Percentiles rank a stretch among this genome's conserved stretches.
phyloP scores from a whole-genome alignment of 768 basidiomycete species.

The Leccinum obscurum region DNA sequence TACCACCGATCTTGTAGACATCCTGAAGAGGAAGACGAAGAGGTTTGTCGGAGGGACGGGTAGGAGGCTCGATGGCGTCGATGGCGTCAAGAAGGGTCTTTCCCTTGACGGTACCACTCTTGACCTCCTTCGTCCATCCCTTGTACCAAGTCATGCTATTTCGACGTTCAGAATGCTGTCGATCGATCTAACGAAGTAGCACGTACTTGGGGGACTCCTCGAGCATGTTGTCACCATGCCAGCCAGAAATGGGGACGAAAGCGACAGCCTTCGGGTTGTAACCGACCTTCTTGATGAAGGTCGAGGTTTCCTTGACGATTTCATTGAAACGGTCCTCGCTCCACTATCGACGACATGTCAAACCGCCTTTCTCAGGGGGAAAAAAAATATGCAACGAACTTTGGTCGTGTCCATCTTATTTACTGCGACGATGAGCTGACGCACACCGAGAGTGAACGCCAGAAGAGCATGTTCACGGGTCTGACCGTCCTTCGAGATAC shows the following conservation, averaged over 20 bases:
- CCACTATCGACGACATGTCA: slow-evolving; percentile 61
- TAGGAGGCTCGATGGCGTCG: slow-evolving; percentile 97
- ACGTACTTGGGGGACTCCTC: slow-evolving; percentile 94
- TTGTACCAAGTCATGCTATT: slow-evolving; percentile 98
- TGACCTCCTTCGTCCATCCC: slow-evolving; percentile 98
- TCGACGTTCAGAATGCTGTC: slow-evolving; percentile 18
- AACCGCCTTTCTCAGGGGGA: background rate
- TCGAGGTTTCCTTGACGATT: slow-evolving; percentile 97
- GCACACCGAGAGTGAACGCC: slow-evolving; percentile 99
- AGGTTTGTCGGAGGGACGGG: slow-evolving; percentile 97
- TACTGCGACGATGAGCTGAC: slow-evolving; percentile 99
- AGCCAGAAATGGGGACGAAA: slow-evolving; percentile 99
- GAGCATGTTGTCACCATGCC: slow-evolving; percentile 99
- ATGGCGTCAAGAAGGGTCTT: slow-evolving; percentile 99
- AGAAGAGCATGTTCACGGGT: slow-evolving; percentile 99
- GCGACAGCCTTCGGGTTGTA: slow-evolving; percentile 99
- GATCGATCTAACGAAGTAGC: background rate
- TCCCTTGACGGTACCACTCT: slow-evolving; percentile 91
- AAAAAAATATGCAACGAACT: slow-evolving; percentile 41
- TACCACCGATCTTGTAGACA: slow-evolving; percentile 99
- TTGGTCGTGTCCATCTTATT: slow-evolving; percentile 99
- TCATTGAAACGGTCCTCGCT: slow-evolving; percentile 99
- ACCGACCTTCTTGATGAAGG: slow-evolving; percentile 99
- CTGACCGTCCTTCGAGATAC: slow-evolving; percentile 99
- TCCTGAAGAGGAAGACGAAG: slow-evolving; percentile 99